Evolutionary conservation across 164 flowering plant genomes (phyloP).

Genomic region (Macadamia tetraphylla): DNA sequence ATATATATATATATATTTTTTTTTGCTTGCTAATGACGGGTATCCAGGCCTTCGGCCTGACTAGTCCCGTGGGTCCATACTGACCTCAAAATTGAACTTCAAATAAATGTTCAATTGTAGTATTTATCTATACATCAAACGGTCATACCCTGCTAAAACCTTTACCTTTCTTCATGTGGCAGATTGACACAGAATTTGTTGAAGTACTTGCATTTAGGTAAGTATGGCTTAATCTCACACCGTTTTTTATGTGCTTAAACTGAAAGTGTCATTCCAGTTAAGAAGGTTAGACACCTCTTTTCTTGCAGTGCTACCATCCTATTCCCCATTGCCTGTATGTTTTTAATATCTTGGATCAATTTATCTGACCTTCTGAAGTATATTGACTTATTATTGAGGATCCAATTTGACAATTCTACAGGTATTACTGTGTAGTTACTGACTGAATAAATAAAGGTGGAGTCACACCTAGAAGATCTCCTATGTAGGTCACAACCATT

Average conservation of each 20-base stretch:
- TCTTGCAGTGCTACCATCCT: neutral
- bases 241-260: neutral
- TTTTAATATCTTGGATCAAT: neutral
- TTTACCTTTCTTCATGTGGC: conserved; percentile 15
- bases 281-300: neutral
- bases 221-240: neutral
- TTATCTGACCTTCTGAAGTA: neutral
- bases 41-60: no score
- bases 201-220: conserved; percentile 83
- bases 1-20: no score
- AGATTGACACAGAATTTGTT: conserved; percentile 72
- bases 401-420: neutral
- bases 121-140: no score
- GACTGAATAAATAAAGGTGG: no score
- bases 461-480: no score
- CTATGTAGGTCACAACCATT: no score
- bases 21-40: no score
- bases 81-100: no score
- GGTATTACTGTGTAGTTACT: no score
- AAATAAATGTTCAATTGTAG: no score
- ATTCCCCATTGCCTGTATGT: neutral
- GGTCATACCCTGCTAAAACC: neutral
- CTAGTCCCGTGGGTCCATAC: no score
- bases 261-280: neutral
- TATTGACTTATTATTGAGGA: neutral